These are phyloP conservation scores for Melaleuca quinquenervia DNA, from an alignment of 345 rosid genomes.

Conservation along the genomic window DNA sequence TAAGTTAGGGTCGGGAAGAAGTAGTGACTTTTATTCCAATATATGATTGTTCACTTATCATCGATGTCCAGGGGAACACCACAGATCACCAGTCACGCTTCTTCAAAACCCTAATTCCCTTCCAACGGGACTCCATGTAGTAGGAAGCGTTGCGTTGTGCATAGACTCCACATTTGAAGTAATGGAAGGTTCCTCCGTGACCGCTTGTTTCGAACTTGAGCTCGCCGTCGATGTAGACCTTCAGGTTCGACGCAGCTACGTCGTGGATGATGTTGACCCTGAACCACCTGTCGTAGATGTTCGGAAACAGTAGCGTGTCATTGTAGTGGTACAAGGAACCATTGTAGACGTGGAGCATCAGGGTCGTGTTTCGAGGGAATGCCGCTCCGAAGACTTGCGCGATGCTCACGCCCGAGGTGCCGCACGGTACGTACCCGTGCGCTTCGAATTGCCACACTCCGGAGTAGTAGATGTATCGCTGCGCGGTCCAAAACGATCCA, in stretches of 20 bases:
- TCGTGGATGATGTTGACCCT: conserved; percentile 25
- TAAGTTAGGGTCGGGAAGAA: neutral
- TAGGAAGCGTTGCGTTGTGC: conserved; percentile 6
- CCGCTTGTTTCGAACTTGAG: conserved; percentile 7
- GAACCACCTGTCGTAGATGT: conserved; percentile 21
- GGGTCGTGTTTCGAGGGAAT: conserved; percentile 4
- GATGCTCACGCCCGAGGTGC: conserved; percentile 20
- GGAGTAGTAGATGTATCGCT: conserved; percentile 21
- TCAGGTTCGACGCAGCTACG: conserved; percentile 3
- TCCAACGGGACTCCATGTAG: conserved; percentile 35
- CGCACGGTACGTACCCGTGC: conserved; percentile 16
- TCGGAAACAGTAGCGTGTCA: neutral
- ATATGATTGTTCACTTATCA: neutral
- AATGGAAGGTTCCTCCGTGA: conserved; percentile 15
- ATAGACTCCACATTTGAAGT: conserved; percentile 27
- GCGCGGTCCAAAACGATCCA: neutral
- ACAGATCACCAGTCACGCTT: neutral
- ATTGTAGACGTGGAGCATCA: conserved; percentile 26
- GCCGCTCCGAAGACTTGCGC: conserved; percentile 25
- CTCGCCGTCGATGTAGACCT: conserved; percentile 15
- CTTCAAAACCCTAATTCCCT: conserved; percentile 9
- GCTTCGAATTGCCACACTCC: conserved; percentile 34
- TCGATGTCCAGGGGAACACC: neutral
- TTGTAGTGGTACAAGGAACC: conserved; percentile 17
- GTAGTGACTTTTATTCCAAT: neutral